phyloP scores from a whole-genome alignment of 768 basidiomycete species.

The Neoboletus brunneissimus region DNA sequence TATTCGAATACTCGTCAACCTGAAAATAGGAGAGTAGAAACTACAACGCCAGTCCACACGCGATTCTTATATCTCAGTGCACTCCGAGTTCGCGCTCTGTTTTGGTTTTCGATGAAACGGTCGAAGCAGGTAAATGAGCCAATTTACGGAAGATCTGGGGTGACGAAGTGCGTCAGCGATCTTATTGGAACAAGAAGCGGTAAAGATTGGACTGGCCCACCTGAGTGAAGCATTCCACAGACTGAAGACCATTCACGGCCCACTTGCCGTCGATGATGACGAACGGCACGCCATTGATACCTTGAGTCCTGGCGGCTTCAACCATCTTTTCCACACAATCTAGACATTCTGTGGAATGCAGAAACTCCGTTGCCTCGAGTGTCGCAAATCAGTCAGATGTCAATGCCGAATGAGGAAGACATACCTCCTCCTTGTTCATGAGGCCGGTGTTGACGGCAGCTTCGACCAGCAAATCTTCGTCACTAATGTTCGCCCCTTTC shows the following conservation, averaged over 20 bases:
- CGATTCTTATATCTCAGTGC: neutral
- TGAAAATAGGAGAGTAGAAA: neutral
- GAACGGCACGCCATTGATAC: conserved; percentile 51
- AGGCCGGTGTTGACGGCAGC: conserved; percentile 36
- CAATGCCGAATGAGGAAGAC: neutral
- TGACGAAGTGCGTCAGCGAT: neutral
- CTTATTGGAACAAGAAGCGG: neutral
- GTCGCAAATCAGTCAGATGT: neutral
- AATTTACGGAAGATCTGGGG: conserved; percentile 32
- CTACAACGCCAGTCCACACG: neutral
- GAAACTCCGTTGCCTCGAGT: conserved; percentile 37
- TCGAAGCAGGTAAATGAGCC: conserved; percentile 16
- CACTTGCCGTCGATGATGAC: conserved; percentile 45
- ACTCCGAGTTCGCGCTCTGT: neutral
- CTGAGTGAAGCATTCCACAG: conserved; percentile 38
- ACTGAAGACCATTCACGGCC: conserved; percentile 44
- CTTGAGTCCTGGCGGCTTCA: conserved; percentile 36
- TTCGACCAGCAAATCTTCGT: conserved; percentile 33
- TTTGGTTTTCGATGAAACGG: neutral
- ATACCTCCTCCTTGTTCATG: conserved; percentile 36
- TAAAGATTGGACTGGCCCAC: conserved; percentile 13
- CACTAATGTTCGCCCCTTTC: conserved; percentile 34
- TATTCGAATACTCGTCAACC: neutral
- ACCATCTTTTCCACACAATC: conserved; percentile 40
- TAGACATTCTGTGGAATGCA: conserved; percentile 36